Evolutionary conservation across 495 filamentous ascomycete species (phyloP).

Genomic region (Penicillium tannophilum): DNA sequence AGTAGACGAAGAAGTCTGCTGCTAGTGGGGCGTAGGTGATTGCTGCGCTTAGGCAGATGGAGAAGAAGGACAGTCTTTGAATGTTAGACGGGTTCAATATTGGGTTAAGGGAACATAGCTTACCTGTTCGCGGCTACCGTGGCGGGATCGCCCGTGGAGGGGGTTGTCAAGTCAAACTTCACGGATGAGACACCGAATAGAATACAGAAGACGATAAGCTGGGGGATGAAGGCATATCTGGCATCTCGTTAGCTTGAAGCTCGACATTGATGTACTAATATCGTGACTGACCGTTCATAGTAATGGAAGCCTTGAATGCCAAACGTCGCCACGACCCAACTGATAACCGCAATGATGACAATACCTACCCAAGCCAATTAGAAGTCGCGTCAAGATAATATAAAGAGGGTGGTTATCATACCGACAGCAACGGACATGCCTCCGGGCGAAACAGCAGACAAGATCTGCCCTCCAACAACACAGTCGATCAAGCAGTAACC

Average conservation of each 20-base stretch:
- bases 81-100: constrained; percentile 6
- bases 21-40: constrained; percentile 64
- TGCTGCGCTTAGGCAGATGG: constrained; percentile 62
- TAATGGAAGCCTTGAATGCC: constrained; percentile 71
- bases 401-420: constrained; percentile 25
- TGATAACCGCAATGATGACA: constrained; percentile 66
- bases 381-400: background rate
- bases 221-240: constrained; percentile 70
- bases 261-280: no score
- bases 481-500: constrained; percentile 72
- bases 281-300: constrained; percentile 60
- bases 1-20: constrained; percentile 69
- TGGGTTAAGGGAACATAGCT: constrained; percentile 4
- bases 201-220: constrained; percentile 64
- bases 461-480: constrained; percentile 73
- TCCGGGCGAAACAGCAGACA: constrained; percentile 67
- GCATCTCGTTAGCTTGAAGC: constrained; percentile 1
- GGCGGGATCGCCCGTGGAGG: constrained; percentile 48
- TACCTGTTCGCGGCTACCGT: constrained; percentile 60
- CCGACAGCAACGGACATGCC: constrained; percentile 66
- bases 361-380: constrained; percentile 57
- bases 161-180: constrained; percentile 60
- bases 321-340: constrained; percentile 70
- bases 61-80: constrained; percentile 65
- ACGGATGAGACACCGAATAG: constrained; percentile 66